Percentiles rank a stretch among this genome's conserved stretches.
phyloP scores from a whole-genome alignment of 2,329 filamentous ascomycete genomes.

The Daldinia sp. region DNA sequence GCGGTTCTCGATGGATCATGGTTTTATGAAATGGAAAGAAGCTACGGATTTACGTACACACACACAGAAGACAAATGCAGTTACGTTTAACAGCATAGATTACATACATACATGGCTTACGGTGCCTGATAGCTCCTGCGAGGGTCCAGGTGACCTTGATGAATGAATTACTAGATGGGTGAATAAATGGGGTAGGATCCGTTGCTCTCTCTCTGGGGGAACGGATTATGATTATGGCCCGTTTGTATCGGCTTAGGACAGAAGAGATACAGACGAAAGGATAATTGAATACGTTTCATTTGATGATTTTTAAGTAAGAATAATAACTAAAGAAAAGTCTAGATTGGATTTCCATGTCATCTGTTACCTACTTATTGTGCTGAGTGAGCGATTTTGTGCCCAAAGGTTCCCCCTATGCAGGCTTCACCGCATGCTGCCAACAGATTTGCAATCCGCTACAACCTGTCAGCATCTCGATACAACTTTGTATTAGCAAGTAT shows the following conservation, averaged over 20 bases:
- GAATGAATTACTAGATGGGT: slow-evolving; percentile 34
- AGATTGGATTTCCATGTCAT: neutral
- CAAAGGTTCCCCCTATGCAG: slow-evolving; percentile 1
- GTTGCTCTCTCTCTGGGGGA: slow-evolving; percentile 9
- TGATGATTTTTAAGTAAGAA: slow-evolving; percentile 9
- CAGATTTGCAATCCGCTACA: neutral
- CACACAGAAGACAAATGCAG: slow-evolving; percentile 34
- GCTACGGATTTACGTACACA: slow-evolving; percentile 41
- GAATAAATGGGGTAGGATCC: slow-evolving; percentile 20
- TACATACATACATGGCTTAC: slow-evolving; percentile 31
- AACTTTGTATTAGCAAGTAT: slow-evolving; percentile 9
- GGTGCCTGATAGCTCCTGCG: slow-evolving; percentile 24
- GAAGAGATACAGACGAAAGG: slow-evolving; percentile 24
- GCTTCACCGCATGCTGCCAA: slow-evolving; percentile 3
- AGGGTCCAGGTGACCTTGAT: slow-evolving; percentile 29
- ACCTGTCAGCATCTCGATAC: slow-evolving; percentile 3
- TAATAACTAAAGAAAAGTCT: neutral
- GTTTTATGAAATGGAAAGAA: slow-evolving; percentile 43
- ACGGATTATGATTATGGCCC: slow-evolving; percentile 17
- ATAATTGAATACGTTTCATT: slow-evolving; percentile 34
- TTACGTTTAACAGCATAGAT: slow-evolving; percentile 44
- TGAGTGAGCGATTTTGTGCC: slow-evolving; percentile 5
- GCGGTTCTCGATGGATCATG: slow-evolving; percentile 44
- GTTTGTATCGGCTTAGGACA: slow-evolving; percentile 32
- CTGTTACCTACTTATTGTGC: neutral